Conservation (phyloP, 1,284 basidiomycete genomes). For the Pholiota adiposa region DNA sequence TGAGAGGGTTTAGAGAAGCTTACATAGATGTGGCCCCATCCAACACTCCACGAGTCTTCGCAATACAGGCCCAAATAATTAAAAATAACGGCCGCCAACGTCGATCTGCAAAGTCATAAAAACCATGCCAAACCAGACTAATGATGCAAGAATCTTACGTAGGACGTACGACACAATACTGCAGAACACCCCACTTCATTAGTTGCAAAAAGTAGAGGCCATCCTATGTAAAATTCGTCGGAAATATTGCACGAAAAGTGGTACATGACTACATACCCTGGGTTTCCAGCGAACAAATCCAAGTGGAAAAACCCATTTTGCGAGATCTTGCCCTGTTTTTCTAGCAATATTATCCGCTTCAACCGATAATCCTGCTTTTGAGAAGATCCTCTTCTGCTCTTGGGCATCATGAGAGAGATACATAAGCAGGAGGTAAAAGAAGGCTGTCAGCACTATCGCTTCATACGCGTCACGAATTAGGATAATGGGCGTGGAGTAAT, state of each 20-base stretch:
- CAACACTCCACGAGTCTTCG: conserved; percentile 69
- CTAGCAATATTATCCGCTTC: conserved; percentile 50
- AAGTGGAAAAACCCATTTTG: conserved; percentile 76
- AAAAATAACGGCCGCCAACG: conserved; percentile 65
- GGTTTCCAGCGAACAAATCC: conserved; percentile 68
- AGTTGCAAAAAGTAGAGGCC: conserved; percentile 75
- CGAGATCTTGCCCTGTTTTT: conserved; percentile 47
- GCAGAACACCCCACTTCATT: conserved; percentile 83
- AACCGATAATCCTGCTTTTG: conserved; percentile 56
- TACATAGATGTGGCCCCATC: conserved; percentile 75
- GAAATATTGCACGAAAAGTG: conserved; percentile 1
- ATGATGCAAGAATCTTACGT: conserved; percentile 37
- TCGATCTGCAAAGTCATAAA: conserved; percentile 47
- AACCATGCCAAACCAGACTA: not conserved
- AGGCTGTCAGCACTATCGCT: conserved; percentile 72
- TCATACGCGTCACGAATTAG: conserved; percentile 73
- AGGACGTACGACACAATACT: conserved; percentile 77
- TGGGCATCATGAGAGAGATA: conserved; percentile 70
- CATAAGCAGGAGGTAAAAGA: conserved; percentile 78
- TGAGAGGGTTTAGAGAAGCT: conserved; percentile 20
- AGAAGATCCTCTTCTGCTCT: conserved; percentile 68
- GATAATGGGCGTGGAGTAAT: conserved; percentile 65
- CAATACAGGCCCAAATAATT: conserved; percentile 74
- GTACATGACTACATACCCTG: conserved; percentile 35
- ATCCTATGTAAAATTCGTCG: conserved; percentile 42